Evolutionary conservation across 805 yeast species (phyloP).

Genomic region (Zygoascus tannicola): DNA sequence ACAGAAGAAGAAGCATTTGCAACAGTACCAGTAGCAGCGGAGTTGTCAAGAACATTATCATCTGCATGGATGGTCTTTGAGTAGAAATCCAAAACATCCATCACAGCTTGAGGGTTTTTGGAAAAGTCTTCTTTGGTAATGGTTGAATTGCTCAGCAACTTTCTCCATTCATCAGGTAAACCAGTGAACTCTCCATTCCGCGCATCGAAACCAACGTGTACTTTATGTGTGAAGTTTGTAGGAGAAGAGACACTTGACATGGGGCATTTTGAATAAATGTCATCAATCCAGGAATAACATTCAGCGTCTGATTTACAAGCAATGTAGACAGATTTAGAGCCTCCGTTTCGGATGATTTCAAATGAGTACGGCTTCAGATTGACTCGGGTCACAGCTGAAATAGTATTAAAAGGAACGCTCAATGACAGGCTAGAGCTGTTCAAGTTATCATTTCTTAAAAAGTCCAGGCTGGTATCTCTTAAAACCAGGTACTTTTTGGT

Average conservation of each 20-base stretch:
- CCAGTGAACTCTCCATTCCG: constrained; percentile 84
- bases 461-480: constrained; percentile 62
- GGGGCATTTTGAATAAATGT: constrained; percentile 44
- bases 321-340: constrained; percentile 56
- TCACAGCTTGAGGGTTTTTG: constrained; percentile 88
- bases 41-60: constrained; percentile 8
- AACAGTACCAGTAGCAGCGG: constrained; percentile 1
- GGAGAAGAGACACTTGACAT: constrained; percentile 69
- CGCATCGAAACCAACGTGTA: constrained; percentile 86
- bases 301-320: constrained; percentile 73
- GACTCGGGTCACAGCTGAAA: constrained; percentile 55
- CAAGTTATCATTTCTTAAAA: constrained; percentile 54
- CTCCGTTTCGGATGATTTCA: constrained; percentile 47
- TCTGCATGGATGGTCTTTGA: constrained; percentile 15
- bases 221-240: constrained; percentile 88
- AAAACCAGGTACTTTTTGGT: constrained; percentile 76
- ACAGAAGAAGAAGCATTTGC: constrained; percentile 4
- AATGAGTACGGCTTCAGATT: constrained; percentile 71
- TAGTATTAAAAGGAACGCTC: constrained; percentile 46
- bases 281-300: constrained; percentile 82
- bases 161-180: constrained; percentile 88
- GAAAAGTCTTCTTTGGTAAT: constrained; percentile 82
- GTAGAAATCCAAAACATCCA: constrained; percentile 82
- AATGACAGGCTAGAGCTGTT: constrained; percentile 15
- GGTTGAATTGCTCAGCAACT: constrained; percentile 71